Evolutionary conservation across 1,284 basidiomycete genomes (phyloP).

Genomic region (Sanguinoderma infundibulare): DNA sequence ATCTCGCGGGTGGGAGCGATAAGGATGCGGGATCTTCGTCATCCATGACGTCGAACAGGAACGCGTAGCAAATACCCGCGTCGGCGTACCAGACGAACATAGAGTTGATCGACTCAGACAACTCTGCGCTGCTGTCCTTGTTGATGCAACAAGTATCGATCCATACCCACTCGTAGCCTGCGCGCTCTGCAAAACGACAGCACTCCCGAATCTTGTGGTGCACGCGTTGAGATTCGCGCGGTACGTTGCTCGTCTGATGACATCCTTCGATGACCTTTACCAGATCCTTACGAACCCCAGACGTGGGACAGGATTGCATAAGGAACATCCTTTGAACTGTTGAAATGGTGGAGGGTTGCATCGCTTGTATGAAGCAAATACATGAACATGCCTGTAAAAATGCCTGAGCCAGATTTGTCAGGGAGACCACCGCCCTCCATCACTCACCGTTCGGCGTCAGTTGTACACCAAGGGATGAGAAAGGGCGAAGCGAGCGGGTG

Average conservation of each 20-base stretch:
- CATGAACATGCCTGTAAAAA: too few relatives aligned
- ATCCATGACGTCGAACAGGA: slow-evolving; percentile 10
- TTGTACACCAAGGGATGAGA: too few relatives aligned
- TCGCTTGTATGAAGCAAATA: not conserved
- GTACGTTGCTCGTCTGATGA: not conserved
- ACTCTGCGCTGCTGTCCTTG: slow-evolving; percentile 14
- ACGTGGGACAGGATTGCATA: slow-evolving; percentile 20
- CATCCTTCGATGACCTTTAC: not conserved
- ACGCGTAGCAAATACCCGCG: slow-evolving; percentile 8
- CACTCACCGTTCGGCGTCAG: too few relatives aligned
- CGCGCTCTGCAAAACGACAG: not conserved
- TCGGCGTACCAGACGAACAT: slow-evolving; percentile 16
- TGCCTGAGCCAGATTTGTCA: too few relatives aligned
- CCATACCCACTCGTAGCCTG: slow-evolving; percentile 10
- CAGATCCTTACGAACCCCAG: slow-evolving; percentile 9
- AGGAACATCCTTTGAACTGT: not conserved
- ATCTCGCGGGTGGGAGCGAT: slow-evolving; percentile 6
- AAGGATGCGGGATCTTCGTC: slow-evolving; percentile 4
- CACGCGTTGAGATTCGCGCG: not conserved
- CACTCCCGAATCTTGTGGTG: not conserved
- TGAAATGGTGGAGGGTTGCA: not conserved
- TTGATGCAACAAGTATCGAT: slow-evolving; percentile 20
- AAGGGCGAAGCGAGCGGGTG: too few relatives aligned
- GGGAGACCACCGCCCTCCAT: too few relatives aligned
- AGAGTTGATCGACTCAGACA: slow-evolving; percentile 18